These are phyloP conservation scores for Strigomonas culicis DNA, from an alignment of 208 protist genomes.

Conservation along the genomic window DNA sequence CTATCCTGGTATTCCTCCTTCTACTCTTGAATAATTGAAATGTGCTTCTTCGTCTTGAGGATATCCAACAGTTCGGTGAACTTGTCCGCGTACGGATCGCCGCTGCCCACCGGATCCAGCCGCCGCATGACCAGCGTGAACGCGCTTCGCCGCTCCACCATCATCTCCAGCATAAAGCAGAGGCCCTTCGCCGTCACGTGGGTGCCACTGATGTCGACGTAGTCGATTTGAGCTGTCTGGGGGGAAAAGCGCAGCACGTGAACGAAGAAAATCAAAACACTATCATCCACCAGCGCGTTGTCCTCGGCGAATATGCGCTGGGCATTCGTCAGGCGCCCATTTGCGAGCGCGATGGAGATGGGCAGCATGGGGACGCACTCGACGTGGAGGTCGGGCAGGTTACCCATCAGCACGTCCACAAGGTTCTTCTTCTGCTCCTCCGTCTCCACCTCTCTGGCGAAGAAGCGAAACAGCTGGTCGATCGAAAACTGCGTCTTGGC, in stretches of 20 bases:
- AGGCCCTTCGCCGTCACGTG: constrained; percentile 72
- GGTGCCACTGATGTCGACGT: constrained; percentile 77
- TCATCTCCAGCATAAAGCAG: constrained; percentile 78
- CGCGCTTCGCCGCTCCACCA: constrained; percentile 51
- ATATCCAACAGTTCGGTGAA: background rate
- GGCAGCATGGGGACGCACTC: constrained; percentile 65
- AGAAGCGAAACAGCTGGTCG: constrained; percentile 78
- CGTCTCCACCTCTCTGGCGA: constrained; percentile 61
- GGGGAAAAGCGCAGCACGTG: constrained; percentile 82
- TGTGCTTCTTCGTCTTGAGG: constrained; percentile 6
- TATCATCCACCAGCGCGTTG: constrained; percentile 63
- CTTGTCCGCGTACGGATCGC: constrained; percentile 3
- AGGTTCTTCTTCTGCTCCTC: constrained; percentile 61
- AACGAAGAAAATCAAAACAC: constrained; percentile 64
- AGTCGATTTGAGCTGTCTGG: constrained; percentile 59
- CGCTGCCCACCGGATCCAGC: too few relatives aligned
- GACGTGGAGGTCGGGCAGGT: constrained; percentile 61
- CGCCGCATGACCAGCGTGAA: constrained; percentile 51
- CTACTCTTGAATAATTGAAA: background rate
- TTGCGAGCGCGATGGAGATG: constrained; percentile 66
- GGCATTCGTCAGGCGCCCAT: constrained; percentile 61
- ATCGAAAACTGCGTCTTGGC: constrained; percentile 67
- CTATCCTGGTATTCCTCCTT: background rate
- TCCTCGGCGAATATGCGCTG: constrained; percentile 53
- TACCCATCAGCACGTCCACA: constrained; percentile 56